Evolutionary conservation across 73 alveolate species (phyloP).

Genomic region (Uronychia setigera): DNA sequence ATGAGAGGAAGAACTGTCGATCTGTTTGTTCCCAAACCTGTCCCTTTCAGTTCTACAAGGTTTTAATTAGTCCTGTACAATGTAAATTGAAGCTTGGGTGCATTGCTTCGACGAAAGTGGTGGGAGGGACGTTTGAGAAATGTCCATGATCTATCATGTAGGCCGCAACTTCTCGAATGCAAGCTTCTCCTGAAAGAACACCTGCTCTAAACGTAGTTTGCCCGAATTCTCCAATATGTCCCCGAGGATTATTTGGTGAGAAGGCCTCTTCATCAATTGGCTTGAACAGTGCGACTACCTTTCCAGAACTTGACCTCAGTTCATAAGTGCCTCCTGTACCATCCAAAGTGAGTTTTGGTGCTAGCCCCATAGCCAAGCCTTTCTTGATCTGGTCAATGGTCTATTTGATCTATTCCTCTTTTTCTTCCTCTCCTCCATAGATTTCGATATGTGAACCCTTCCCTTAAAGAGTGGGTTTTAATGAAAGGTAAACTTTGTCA

Average conservation of each 20-base stretch:
- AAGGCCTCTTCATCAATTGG: conserved; percentile 98
- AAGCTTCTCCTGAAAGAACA: conserved; percentile 96
- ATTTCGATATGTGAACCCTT: conserved; percentile 43
- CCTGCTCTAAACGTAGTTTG: conserved; percentile 87
- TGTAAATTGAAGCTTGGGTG: conserved; percentile 85
- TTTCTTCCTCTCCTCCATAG: conserved; percentile 40
- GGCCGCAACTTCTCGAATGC: conserved; percentile 98
- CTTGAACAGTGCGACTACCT: conserved; percentile 87
- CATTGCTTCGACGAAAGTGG: conserved; percentile 94
- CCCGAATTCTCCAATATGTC: conserved; percentile 88
- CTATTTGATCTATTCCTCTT: not conserved
- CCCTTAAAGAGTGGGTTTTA: conserved; percentile 35
- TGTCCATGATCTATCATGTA: conserved; percentile 86
- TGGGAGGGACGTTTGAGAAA: conserved; percentile 92
- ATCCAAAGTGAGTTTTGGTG: conserved; percentile 92
- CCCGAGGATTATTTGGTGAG: conserved; percentile 98
- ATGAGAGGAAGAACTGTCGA: conserved; percentile 59
- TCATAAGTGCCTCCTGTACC: conserved; percentile 97
- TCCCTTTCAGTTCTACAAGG: conserved; percentile 59
- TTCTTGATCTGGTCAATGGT: conserved; percentile 10
- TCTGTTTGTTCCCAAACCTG: conserved; percentile 40
- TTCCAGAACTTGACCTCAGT: conserved; percentile 74
- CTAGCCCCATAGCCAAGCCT: conserved; percentile 53
- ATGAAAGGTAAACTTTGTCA: conserved; percentile 6
- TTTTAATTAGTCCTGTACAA: conserved; percentile 32